A percentile compares a stretch with the other conserved stretches of the same genome.
Evolutionary conservation across 345 rosid genomes (phyloP).

Genomic region (Salix udensis): DNA sequence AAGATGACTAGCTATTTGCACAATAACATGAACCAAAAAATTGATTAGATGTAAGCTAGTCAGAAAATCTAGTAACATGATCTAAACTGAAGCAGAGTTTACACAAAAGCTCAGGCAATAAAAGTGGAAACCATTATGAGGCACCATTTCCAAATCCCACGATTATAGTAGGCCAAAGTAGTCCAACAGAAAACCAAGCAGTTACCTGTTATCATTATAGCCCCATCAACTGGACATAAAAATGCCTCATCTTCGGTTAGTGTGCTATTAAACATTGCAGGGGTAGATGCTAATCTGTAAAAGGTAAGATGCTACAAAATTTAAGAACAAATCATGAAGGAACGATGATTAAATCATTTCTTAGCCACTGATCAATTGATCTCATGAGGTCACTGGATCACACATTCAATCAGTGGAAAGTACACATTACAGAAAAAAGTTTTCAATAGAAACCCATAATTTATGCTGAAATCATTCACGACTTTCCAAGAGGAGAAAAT

Average conservation of each 20-base stretch:
- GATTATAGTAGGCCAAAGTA: neutral
- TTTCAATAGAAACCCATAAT: neutral
- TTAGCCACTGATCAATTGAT: neutral
- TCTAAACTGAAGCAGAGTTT: neutral
- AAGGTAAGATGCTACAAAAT: conserved; percentile 1
- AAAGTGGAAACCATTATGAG: neutral
- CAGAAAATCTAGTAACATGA: neutral
- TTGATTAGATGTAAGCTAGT: conserved; percentile 7
- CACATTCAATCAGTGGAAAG: neutral
- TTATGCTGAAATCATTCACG: neutral
- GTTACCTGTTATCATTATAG: conserved; percentile 95
- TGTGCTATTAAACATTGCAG: conserved; percentile 99
- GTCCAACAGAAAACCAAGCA: conserved; percentile 1
- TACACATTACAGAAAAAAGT: neutral
- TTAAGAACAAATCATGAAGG: neutral
- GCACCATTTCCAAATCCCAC: neutral
- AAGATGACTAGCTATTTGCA: conserved; percentile 87
- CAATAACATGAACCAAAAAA: conserved; percentile 20
- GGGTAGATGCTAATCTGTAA: conserved; percentile 88
- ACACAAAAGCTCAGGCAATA: conserved; percentile 3
- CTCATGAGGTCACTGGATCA: neutral
- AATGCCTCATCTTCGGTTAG: conserved; percentile 59
- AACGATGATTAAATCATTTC: neutral
- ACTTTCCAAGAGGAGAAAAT: neutral
- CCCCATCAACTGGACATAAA: conserved; percentile 92